Conservation (phyloP, 2,329 filamentous ascomycete genomes). For the Domatiomyces catenatus region DNA sequence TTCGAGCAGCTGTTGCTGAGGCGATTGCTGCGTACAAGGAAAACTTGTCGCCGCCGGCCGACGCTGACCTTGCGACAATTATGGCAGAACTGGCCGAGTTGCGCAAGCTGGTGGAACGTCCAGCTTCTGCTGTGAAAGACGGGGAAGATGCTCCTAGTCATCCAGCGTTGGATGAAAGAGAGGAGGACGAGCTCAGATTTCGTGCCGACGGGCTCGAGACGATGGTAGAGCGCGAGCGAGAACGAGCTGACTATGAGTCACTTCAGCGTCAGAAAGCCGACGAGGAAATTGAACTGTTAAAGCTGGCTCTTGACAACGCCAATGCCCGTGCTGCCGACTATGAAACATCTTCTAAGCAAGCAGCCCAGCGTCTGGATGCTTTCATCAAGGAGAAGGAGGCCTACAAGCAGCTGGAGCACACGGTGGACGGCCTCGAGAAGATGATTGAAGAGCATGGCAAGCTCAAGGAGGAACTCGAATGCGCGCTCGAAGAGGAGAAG, state of each 20-base stretch:
- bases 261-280: constrained; percentile 50
- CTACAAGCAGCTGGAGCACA: constrained; percentile 41
- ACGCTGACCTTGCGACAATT: constrained; percentile 1
- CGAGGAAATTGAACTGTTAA: constrained; percentile 57
- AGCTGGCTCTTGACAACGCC: constrained; percentile 51
- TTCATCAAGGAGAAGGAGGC: constrained; percentile 53
- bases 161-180: constrained; percentile 37
- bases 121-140: constrained; percentile 12
- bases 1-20: constrained; percentile 51
- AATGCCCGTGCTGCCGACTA: constrained; percentile 39
- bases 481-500: constrained; percentile 27
- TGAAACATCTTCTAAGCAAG: constrained; percentile 43
- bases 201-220: constrained; percentile 56
- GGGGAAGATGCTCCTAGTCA: constrained; percentile 41
- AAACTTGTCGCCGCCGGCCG: neutral
- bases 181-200: constrained; percentile 34
- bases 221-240: constrained; percentile 48
- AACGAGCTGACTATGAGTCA: constrained; percentile 49
- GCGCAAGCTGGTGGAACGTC: constrained; percentile 1
- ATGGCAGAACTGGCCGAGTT: constrained; percentile 2
- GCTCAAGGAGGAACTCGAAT: constrained; percentile 43
- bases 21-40: constrained; percentile 40
- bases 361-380: constrained; percentile 47
- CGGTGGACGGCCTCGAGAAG: constrained; percentile 37
- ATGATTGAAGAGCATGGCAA: constrained; percentile 47